A percentile compares a stretch with the other conserved stretches of the same genome.
phyloP scores from a whole-genome alignment of 1,284 basidiomycete genomes.

The Cutaneotrichosporon dermatis region DNA sequence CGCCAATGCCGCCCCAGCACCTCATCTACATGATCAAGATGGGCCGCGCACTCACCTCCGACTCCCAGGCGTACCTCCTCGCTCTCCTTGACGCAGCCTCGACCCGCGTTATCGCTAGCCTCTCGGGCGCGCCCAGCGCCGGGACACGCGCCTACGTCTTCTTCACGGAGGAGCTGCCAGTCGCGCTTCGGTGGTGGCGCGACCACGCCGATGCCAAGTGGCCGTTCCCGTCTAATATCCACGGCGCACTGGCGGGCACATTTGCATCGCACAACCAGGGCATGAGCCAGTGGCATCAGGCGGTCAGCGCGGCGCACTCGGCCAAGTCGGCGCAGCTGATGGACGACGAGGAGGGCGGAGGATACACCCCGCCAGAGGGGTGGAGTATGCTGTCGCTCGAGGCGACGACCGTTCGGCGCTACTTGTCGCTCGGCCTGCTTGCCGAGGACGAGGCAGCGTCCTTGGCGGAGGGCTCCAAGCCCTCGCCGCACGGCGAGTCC shows the following conservation, averaged over 20 bases:
- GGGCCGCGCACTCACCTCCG: conserved; percentile 11
- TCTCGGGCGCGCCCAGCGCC: background rate
- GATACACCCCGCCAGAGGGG: conserved; percentile 33
- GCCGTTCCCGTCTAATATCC: conserved; percentile 26
- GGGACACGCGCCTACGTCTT: conserved; percentile 22
- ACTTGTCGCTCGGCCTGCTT: conserved; percentile 29
- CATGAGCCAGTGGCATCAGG: conserved; percentile 9
- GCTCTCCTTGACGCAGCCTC: conserved; percentile 14
- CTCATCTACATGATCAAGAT: conserved; percentile 13
- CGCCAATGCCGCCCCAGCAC: conserved; percentile 13
- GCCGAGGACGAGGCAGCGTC: conserved; percentile 17
- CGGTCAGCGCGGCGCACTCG: conserved; percentile 13
- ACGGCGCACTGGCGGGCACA: conserved; percentile 9
- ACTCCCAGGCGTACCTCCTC: conserved; percentile 14
- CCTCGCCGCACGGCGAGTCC: conserved; percentile 24
- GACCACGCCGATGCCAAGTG: conserved; percentile 26
- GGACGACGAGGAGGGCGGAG: conserved; percentile 36
- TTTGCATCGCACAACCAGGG: conserved; percentile 7
- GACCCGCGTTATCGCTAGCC: background rate
- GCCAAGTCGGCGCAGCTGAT: conserved; percentile 14
- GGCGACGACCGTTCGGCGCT: conserved; percentile 25
- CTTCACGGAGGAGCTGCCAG: conserved; percentile 31
- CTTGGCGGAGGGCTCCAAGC: conserved; percentile 21
- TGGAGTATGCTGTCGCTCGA: conserved; percentile 34
- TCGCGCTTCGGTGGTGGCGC: conserved; percentile 37